Evolutionary conservation across 2,329 filamentous ascomycete genomes (phyloP), one percentile per base, ranked within the genome.

Genomic region (Sarocladium brachiariae): DNA sequence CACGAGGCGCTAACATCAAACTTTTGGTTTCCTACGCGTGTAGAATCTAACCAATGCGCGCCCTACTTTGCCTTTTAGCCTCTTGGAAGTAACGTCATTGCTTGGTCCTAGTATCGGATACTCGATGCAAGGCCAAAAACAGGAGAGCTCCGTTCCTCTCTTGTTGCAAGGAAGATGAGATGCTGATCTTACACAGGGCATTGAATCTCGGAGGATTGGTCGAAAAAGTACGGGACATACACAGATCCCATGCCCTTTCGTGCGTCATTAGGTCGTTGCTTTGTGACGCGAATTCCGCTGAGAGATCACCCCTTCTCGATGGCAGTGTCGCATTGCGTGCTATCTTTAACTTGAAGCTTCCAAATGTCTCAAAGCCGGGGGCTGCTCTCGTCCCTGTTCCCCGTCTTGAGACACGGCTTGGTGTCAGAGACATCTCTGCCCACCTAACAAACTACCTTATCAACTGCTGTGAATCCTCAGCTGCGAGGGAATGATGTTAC

Each of bases 191-290:
- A n/a, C 39, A 18, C 27, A 39, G 16, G 7, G 27, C 27, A 13
- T 23, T 43, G 39, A n/a, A 25, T 43, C 39, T 43, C 39, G 39
- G 39, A 14, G 11, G 9, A 4, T 14, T 43, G 23, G 39, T 11
- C 39, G n/a, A 27, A 27, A 23, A n/a, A 6, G 21, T 27, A 14
- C 7, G 3, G 9, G 23, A 14, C 10, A 19, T 14, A 25, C 11
- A n/a, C 39, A 19, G 27, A 43, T 27, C 21, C 19, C 21, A 16
- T 43, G 24, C 23, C 19, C 21, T 3, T 8, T n/a, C n/a, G 10
- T 43, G 39, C 39, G 39, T 43, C 39, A 43, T 43, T 39, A 16
- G 35, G 39, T 16, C 39, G 39, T 19, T 25, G 24, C 8, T 43
- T 11, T 16, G 39, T 19, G 35, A 39, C 16, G 33, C 6, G n/a